Base-by-base conservation (phyloP, 106 monocot genomes). In the Vanilla planifolia region DNA sequence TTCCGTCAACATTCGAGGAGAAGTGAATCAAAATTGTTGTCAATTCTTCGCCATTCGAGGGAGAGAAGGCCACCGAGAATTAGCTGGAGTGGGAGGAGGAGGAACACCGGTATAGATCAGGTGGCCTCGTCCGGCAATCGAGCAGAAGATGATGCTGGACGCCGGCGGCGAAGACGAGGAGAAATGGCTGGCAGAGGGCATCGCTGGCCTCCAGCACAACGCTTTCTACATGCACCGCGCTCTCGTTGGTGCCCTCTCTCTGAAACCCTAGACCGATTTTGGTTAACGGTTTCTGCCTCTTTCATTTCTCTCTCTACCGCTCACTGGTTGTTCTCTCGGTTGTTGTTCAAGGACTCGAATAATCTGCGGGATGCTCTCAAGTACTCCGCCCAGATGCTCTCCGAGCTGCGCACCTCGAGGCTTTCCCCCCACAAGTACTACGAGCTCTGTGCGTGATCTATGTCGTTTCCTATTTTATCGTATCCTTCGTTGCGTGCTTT, bases 191-290 rank as follows among this genome's bases (percentile, higher is more conserved):
- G 96, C 96, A 17, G 91, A 98, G 65, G 96, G 91, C 51, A 85
- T 98, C 82, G 91, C 91, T 64, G 91, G 91, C 33, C 70, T 91
- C 60, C 96, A 98, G 79, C 96, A 98, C 37, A 91, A 92, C 72
- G 96, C 96, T 32, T 98, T 84, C 73, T 98, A 84, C 82, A 88
- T 98, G 87, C 91, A 92, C 67, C 91, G 96, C 50, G 73, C 96
- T 43, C 77, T 98, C 52, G 96, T 98, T 17, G 10, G 56, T 63
- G 20, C 16, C 43, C 5, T 43, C 65, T 35, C 63, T n/a, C n/a
- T n/a, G n/a, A 60, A 51, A 33, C 40, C 57, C 43, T 63, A 69
- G 45, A 20, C 65, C 39, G 28, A 34, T 51, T 6, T n/a, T 16
- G 4, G 23, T 51, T 13, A 46, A 33, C 30, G 33, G 28, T 1